Percentiles rank a stretch among this genome's conserved stretches.
phyloP scores from a whole-genome alignment of 2,329 filamentous ascomycete genomes.

The Colletotrichum sidae region DNA sequence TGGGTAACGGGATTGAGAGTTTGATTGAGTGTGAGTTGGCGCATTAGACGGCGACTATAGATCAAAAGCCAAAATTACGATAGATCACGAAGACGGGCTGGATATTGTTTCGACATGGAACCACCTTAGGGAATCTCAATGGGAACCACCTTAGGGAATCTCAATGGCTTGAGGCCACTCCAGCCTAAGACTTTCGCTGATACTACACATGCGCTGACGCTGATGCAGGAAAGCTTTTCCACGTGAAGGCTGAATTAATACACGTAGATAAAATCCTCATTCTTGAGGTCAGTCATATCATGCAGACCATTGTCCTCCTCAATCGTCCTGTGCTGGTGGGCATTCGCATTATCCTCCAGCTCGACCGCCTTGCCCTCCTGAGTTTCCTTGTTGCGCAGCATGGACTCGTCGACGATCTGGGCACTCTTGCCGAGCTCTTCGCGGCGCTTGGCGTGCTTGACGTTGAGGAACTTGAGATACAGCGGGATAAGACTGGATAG shows the following conservation, averaged over 20 bases:
- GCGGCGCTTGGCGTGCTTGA: constrained; percentile 63
- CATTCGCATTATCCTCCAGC: constrained; percentile 37
- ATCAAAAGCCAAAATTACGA: too few relatives aligned
- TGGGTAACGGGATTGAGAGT: constrained; percentile 49
- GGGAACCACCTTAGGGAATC: too few relatives aligned
- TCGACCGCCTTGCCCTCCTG: constrained; percentile 40
- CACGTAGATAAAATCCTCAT: constrained; percentile 73
- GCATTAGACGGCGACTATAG: not conserved
- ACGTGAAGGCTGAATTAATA: constrained; percentile 41
- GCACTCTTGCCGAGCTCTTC: constrained; percentile 66
- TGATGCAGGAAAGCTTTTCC: too few relatives aligned
- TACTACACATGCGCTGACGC: too few relatives aligned
- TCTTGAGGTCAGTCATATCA: constrained; percentile 68
- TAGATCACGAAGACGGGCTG: too few relatives aligned
- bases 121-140: too few relatives aligned
- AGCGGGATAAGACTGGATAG: constrained; percentile 44
- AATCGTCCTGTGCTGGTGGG: constrained; percentile 38
- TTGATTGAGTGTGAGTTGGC: constrained; percentile 51
- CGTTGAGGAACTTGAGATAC: constrained; percentile 66
- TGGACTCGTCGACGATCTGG: constrained; percentile 29
- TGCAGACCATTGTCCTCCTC: constrained; percentile 55
- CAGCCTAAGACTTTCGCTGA: too few relatives aligned
- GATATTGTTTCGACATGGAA: too few relatives aligned
- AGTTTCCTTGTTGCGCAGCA: constrained; percentile 32
- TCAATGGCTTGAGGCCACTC: too few relatives aligned